A percentile compares a stretch with the other conserved stretches of the same genome.
phyloP scores from a whole-genome alignment of 2,329 filamentous ascomycete species.

The Ophiostoma quercus region DNA sequence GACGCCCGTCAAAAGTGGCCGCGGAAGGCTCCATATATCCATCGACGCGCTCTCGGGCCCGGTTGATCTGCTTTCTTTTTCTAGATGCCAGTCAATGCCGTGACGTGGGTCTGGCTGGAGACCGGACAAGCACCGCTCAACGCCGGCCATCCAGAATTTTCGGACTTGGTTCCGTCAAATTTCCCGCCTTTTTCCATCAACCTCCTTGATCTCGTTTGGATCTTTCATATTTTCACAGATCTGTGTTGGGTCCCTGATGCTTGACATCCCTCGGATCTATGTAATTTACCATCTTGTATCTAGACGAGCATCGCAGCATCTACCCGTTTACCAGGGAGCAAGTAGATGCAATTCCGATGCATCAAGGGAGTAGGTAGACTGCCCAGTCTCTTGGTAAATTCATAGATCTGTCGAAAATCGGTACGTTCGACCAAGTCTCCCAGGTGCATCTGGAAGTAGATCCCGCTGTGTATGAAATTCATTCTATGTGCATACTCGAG shows the following conservation, averaged over 20 bases:
- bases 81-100: not conserved
- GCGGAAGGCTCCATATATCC: not conserved
- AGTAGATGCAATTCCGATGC: slow-evolving; percentile 2
- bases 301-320: not conserved
- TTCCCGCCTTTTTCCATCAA: not conserved
- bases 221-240: not conserved
- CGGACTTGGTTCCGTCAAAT: not conserved
- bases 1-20: not conserved
- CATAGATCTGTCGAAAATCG: not conserved
- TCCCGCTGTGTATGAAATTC: not conserved
- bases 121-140: not conserved
- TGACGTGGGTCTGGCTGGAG: not conserved
- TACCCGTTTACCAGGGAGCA: not conserved
- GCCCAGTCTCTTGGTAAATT: not conserved
- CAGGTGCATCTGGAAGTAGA: not conserved
- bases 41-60: not conserved
- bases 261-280: not conserved
- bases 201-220: not conserved
- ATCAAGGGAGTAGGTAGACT: not conserved
- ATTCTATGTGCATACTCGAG: not conserved
- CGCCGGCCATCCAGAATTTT: not conserved
- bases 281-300: not conserved
- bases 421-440: not conserved
- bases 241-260: not conserved
- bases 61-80: not conserved